Conservation (phyloP, 2,329 filamentous ascomycete species). For the Diaporthe humulicola region DNA sequence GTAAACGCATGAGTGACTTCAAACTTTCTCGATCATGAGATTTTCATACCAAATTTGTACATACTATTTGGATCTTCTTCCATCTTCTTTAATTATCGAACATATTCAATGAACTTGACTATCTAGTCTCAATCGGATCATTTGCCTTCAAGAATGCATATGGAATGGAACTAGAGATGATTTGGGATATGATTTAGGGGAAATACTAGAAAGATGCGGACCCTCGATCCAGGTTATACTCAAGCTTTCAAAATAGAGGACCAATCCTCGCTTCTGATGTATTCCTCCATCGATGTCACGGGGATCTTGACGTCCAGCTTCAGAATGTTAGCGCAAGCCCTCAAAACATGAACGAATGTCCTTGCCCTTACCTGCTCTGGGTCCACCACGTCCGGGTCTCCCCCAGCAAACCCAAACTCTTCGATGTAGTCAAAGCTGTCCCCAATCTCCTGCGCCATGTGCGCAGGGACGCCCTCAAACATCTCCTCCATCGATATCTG, state of each 20-base stretch:
- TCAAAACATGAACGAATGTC: background rate
- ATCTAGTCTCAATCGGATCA: no score
- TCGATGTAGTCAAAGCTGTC: conserved; percentile 3
- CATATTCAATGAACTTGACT: no score
- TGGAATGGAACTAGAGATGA: no score
- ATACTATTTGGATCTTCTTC: background rate
- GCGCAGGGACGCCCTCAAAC: background rate
- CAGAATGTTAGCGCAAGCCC: background rate
- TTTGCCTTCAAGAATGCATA: no score
- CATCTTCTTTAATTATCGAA: no score
- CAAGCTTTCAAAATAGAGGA: background rate
- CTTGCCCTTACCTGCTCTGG: background rate
- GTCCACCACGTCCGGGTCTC: background rate
- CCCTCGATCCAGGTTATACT: background rate
- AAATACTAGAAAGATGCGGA: no score
- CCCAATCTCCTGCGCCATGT: background rate
- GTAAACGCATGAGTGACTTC: background rate
- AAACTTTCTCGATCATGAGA: fast-evolving
- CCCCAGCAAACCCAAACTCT: conserved; percentile 2
- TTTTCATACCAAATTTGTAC: background rate
- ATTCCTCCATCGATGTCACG: conserved; percentile 7
- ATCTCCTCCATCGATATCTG: conserved; percentile 17
- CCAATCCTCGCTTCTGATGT: conserved; percentile 15
- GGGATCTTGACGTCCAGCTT: background rate
- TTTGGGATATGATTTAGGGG: no score